Conservation (phyloP, 2,329 filamentous ascomycete genomes). For the Microcyclospora pomicola region DNA sequence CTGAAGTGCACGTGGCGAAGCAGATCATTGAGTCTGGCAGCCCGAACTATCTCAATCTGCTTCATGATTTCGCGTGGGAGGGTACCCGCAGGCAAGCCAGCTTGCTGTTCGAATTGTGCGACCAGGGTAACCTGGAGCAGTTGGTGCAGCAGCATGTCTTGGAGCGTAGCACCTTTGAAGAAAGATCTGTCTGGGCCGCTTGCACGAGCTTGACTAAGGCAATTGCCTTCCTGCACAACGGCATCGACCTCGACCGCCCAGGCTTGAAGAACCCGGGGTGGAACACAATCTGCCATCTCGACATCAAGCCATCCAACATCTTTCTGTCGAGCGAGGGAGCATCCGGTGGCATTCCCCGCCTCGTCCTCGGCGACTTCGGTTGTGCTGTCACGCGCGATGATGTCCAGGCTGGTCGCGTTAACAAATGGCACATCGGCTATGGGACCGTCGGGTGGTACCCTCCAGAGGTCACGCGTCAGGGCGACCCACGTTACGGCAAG, state of each 20-base stretch:
- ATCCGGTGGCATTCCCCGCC: slow-evolving; percentile 3
- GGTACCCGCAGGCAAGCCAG: neutral
- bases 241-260: slow-evolving; percentile 1
- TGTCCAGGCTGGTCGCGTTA: slow-evolving; percentile 3
- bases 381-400: slow-evolving; percentile 5
- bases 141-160: slow-evolving; percentile 5
- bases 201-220: slow-evolving; percentile 6
- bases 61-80: slow-evolving; percentile 6
- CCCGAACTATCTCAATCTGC: slow-evolving; percentile 3
- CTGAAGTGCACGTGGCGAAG: slow-evolving; percentile 7
- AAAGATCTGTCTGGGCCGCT: slow-evolving; percentile 9
- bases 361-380: slow-evolving; percentile 12
- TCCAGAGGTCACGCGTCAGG: slow-evolving; percentile 4
- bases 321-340: slow-evolving; percentile 1
- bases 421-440: neutral
- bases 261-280: slow-evolving; percentile 1
- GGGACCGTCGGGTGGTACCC: slow-evolving; percentile 8
- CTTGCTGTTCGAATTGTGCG: slow-evolving; percentile 12
- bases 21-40: slow-evolving; percentile 4
- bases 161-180: neutral
- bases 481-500: slow-evolving; percentile 3
- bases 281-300: slow-evolving; percentile 11
- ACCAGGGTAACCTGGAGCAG: slow-evolving; percentile 7
- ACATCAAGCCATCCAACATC: slow-evolving; percentile 10
- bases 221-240: slow-evolving; percentile 21